Base-by-base conservation (phyloP, 495 filamentous ascomycete species). In the Evansstolkia leycettana region DNA sequence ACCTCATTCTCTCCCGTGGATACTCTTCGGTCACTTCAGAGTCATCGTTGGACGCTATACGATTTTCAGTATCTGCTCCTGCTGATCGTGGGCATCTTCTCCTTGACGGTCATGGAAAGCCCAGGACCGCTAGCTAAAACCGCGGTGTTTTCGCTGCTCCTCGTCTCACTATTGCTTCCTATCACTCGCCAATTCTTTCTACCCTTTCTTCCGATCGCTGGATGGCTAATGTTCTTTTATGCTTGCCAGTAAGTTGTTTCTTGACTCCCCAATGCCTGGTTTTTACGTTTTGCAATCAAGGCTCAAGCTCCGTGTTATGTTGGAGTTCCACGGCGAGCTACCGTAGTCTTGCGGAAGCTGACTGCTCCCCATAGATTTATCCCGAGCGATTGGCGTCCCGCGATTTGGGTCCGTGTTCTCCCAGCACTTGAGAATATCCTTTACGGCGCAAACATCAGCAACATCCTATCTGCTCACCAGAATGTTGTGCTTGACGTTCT, bases 361-460 rank as follows among this genome's bases (percentile, higher is more conserved):
- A 60, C 46, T 28, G 15, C 4, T 17, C 20, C 8, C 32, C 43
- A 31, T 52, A 87, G 82, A 41, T 95, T 92, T 58, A 80, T 95
- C 43, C 81, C 84, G 7, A 70, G 73, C 38, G 82, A 85, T 47
- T 87, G 82, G 60, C 73, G 89, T 27, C 85, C 85, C 31, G 80
- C 82, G 28, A 94, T 96, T 45, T 94, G 86, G 82, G 89, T 94
- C 38, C 81, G 84, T 39, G 84, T 96, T 14, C 69, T 96, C 9
- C 89, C 89, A 2, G 82, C 89, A n/a, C 72, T 96, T 41, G 89
- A 96, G 55, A 94, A 96, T 58, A 90, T 96, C 36, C 66, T 96
- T 33, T 96, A 96, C 53, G 89, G 89, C 33, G 85, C 85, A 19
- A 94, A 94, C 62, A 73, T 96, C 32, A 92, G 84, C 63, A 94